These are phyloP conservation scores for Colletotrichum orchidophilum DNA, from an alignment of 2,329 filamentous ascomycete species.

Conservation along the genomic window DNA sequence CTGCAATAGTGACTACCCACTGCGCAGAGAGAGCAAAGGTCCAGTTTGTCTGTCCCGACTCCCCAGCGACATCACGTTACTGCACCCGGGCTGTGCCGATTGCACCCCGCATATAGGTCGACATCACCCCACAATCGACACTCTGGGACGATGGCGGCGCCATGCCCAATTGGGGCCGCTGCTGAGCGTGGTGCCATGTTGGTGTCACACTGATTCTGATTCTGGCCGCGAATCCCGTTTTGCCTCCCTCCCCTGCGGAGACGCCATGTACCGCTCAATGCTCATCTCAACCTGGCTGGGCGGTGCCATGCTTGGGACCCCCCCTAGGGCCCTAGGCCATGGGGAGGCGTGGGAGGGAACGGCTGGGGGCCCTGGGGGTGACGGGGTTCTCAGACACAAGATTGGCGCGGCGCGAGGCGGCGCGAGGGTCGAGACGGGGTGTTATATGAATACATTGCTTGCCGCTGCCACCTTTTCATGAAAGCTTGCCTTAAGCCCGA, in stretches of 20 bases:
- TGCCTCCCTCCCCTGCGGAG: constrained; percentile 20
- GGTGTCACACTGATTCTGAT: constrained; percentile 23
- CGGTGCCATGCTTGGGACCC: not conserved
- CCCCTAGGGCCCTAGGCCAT: too few species aligned
- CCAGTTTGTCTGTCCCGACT: too few species aligned
- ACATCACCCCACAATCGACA: constrained; percentile 34
- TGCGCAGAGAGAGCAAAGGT: not conserved
- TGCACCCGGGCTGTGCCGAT: constrained; percentile 33
- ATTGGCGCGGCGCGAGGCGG: not conserved
- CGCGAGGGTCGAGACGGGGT: not conserved
- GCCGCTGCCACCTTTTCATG: constrained; percentile 18
- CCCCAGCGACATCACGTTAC: constrained; percentile 19
- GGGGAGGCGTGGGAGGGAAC: not conserved
- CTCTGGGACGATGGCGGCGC: constrained; percentile 30
- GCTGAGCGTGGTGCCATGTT: constrained; percentile 31
- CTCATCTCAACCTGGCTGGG: not conserved
- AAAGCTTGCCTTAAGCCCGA: constrained; percentile 7
- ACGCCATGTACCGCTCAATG: constrained; percentile 3
- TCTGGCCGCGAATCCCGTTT: constrained; percentile 29
- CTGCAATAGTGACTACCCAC: not conserved
- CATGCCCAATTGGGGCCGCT: constrained; percentile 26
- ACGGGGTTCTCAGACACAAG: constrained; percentile 23
- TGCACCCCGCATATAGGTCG: constrained; percentile 30
- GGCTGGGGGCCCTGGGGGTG: not conserved
- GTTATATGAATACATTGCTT: constrained; percentile 31